These are phyloP conservation scores for Polytrichum commune DNA, from an alignment of 225 moss, liverwort and hornwort genomes.

Conservation along the genomic window DNA sequence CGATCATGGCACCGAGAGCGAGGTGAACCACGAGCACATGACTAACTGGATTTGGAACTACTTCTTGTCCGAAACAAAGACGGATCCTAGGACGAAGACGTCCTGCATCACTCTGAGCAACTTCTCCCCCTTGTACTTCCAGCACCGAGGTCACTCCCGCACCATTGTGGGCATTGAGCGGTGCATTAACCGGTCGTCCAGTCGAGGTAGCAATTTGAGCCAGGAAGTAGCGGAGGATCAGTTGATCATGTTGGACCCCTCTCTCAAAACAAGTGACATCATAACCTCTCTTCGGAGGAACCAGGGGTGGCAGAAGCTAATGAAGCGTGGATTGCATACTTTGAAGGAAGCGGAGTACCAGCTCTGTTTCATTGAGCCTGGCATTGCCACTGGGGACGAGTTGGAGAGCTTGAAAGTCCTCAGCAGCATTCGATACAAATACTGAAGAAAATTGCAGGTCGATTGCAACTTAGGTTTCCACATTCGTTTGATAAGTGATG, in stretches of 20 bases:
- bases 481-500: too few species aligned
- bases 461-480: too few species aligned
- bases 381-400: conserved; percentile 50
- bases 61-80: conserved; percentile 23
- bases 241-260: conserved; percentile 70
- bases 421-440: conserved; percentile 60
- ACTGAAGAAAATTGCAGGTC: conserved; percentile 7
- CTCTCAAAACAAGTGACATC: conserved; percentile 37
- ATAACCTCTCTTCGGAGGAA: conserved; percentile 26
- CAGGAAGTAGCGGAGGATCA: conserved; percentile 32
- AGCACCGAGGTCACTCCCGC: conserved; percentile 74
- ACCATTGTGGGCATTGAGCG: conserved; percentile 74
- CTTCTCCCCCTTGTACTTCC: conserved; percentile 75
- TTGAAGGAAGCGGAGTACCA: conserved; percentile 61
- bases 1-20: background rate
- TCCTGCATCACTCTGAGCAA: conserved; percentile 27
- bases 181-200: conserved; percentile 20
- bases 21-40: conserved; percentile 57
- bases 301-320: conserved; percentile 56
- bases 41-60: conserved; percentile 79
- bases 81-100: background rate
- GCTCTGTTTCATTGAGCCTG: conserved; percentile 58
- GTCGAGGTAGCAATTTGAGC: background rate
- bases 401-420: conserved; percentile 56
- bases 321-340: conserved; percentile 43